A percentile compares a stretch with the other conserved stretches of the same genome.
Conservation (phyloP, 352 stramenopile genomes). For the Pythium biforme region DNA sequence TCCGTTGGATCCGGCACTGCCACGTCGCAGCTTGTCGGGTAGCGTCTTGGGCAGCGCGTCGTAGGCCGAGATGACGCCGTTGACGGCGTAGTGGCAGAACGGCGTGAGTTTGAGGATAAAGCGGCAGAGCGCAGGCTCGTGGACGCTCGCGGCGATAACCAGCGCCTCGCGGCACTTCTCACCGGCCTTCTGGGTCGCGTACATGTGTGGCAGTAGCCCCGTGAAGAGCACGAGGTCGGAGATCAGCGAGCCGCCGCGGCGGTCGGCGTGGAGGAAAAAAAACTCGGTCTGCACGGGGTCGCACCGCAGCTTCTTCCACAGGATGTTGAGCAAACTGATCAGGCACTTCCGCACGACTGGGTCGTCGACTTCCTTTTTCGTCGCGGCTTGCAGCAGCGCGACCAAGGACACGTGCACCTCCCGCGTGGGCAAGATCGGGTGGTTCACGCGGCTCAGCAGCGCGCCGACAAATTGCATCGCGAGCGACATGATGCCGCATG, state of each 20-base stretch:
- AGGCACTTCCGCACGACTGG: constrained; percentile 82
- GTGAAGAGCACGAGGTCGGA: constrained; percentile 85
- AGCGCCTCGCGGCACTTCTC: constrained; percentile 84
- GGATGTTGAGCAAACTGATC: constrained; percentile 73
- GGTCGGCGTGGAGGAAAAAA: constrained; percentile 69
- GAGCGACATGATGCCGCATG: constrained; percentile 84
- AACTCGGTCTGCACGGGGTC: constrained; percentile 87
- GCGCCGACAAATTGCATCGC: constrained; percentile 80
- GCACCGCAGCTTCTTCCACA: constrained; percentile 85
- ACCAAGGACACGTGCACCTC: constrained; percentile 82
- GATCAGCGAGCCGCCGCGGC: constrained; percentile 34
- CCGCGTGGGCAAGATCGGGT: constrained; percentile 76
- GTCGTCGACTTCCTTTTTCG: constrained; percentile 79
- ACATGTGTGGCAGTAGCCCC: constrained; percentile 82
- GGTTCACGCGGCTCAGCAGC: constrained; percentile 79
- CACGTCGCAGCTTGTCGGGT: constrained; percentile 25
- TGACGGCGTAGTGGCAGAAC: constrained; percentile 87
- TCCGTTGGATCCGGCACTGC: background rate
- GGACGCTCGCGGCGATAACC: constrained; percentile 73
- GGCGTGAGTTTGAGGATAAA: constrained; percentile 86
- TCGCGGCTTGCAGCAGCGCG: constrained; percentile 75
- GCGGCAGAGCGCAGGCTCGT: constrained; percentile 71
- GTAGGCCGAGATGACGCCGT: constrained; percentile 79
- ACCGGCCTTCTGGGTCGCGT: constrained; percentile 70
- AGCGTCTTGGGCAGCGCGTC: constrained; percentile 76